These are phyloP conservation scores for Claviceps monticola DNA, from an alignment of 2,329 filamentous ascomycete genomes.

Conservation along the genomic window DNA sequence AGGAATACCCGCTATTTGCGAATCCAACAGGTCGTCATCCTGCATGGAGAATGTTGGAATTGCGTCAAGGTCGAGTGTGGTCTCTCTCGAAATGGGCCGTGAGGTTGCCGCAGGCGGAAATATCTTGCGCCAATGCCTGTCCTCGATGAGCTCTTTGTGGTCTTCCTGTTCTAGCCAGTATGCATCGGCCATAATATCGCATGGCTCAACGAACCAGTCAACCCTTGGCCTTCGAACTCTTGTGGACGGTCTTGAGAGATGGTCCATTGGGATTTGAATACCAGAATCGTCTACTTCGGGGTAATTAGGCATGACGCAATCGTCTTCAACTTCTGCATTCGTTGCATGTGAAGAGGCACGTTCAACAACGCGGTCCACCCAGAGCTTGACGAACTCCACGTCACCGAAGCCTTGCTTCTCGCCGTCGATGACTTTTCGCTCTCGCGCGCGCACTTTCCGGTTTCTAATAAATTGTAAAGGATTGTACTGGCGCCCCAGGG, in stretches of 20 bases:
- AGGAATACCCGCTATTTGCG: constrained; percentile 10
- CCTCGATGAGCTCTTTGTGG: constrained; percentile 71
- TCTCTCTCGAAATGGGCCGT: constrained; percentile 18
- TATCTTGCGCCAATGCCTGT: constrained; percentile 61
- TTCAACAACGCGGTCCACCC: constrained; percentile 55
- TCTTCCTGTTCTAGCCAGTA: constrained; percentile 78
- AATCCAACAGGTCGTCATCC: constrained; percentile 11
- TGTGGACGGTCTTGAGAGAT: constrained; percentile 28
- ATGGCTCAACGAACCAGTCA: constrained; percentile 73
- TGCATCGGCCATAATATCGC: constrained; percentile 76
- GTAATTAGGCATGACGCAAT: constrained; percentile 29
- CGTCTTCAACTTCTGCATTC: constrained; percentile 11
- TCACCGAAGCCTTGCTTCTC: constrained; percentile 67
- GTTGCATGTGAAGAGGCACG: constrained; percentile 15
- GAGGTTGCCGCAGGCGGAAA: constrained; percentile 35
- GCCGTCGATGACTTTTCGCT: constrained; percentile 60
- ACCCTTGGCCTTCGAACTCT: constrained; percentile 61
- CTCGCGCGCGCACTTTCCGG: constrained; percentile 67
- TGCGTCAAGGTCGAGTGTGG: constrained; percentile 13
- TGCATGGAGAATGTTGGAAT: constrained; percentile 14
- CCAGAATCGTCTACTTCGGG: constrained; percentile 29
- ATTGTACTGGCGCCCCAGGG: constrained; percentile 64
- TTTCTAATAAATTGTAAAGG: constrained; percentile 89
- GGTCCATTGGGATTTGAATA: constrained; percentile 26
- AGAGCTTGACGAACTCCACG: constrained; percentile 53